A percentile compares a stretch with the other conserved stretches of the same genome.
Conservation (phyloP, 176 grass and related monocot species). For the Sorghum bicolor region Sorghum_bicolor_NCBIv3 NC_012873.2:53535501-53536000, state of each 20-base stretch:
- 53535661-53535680: background rate
- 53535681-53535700: background rate
- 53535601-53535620: constrained; percentile 71
- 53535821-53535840: background rate
- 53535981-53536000: background rate
- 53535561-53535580: constrained; percentile 72
- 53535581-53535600: constrained; percentile 70
- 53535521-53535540: constrained; percentile 82
- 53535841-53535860: background rate
- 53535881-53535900: background rate
- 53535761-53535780: background rate
- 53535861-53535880: background rate
- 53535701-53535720: background rate
- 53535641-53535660: background rate
- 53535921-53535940: background rate
- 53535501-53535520: constrained; percentile 73
- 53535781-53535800: background rate
- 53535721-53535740: background rate
- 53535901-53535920: background rate
- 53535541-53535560: constrained; percentile 67
- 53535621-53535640: constrained; percentile 2
- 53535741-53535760: background rate
- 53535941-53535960: background rate
- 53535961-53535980: background rate
- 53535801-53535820: background rate